Evolutionary conservation across 2,329 filamentous ascomycete genomes (phyloP), one percentile per base, ranked within the genome.

Genomic region (Botrytis porri): DNA sequence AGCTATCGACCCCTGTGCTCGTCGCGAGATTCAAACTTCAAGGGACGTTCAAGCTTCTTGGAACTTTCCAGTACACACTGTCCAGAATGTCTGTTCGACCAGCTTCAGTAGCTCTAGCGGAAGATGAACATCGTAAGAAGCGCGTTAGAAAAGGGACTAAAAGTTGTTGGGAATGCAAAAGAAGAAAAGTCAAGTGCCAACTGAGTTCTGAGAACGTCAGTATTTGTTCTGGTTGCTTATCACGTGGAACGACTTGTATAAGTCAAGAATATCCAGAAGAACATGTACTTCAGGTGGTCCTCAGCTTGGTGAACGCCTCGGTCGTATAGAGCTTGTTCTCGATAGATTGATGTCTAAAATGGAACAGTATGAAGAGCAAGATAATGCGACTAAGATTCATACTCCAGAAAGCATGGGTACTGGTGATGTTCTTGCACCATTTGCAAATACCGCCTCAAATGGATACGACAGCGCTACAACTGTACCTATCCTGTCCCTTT

Each of bases 161-260:
- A 41, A 88, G 86, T 72, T 89, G 87, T 78, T 88, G 87, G 86
- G 86, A 88, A 75, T 89, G 87, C 82, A 80, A 80, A 74, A 83
- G 85, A 69, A 83, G 86, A 37, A 89, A 89, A 80, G 82, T 85
- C 8, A 81, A 83, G 3, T 89, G 87, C 77, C 83, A 82, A 25
- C 85, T 86, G 73, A 78, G 80, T 18, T 77, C 81, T 5, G 77
- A 82, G 6, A 76, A 80, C 4, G 82, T 84, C 8, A 73, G 79
- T 5, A 75, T 83, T 2, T 88, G 87, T 73, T 79, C 83, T 43
- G 83, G 82, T 3, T 89, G 87, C 75, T 79, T 81, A 32, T 78
- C 83, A 10, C 83, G 87, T 70, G 79, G 79, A 20, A 79, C 78
- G 22, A 77, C 75, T 61, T 81, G 79, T 65, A 66, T 81, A 32